These are phyloP conservation scores for Colletotrichum spinosum DNA, from an alignment of 2,329 filamentous ascomycete genomes.

Conservation along the genomic window DNA sequence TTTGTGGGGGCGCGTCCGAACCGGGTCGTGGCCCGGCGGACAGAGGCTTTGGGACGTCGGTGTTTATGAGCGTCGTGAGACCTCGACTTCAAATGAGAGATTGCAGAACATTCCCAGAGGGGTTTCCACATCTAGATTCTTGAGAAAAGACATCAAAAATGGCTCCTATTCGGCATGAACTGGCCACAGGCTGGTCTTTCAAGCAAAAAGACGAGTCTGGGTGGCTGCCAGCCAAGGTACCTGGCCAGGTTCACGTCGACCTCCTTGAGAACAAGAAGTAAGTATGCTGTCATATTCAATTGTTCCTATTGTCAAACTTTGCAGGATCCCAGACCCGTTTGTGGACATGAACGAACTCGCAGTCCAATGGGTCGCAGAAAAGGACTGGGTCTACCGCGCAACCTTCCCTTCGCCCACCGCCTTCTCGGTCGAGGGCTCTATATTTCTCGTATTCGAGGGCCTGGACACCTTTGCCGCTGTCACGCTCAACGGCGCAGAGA, in stretches of 20 bases:
- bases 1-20: constrained; percentile 21
- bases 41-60: background rate
- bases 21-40: constrained; percentile 12
- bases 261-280: constrained; percentile 51
- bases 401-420: constrained; percentile 43
- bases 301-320: too few relatives aligned
- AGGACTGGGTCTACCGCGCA: constrained; percentile 68
- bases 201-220: constrained; percentile 41
- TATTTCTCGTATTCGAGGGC: constrained; percentile 70
- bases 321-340: constrained; percentile 66
- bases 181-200: constrained; percentile 43
- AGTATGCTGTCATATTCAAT: background rate
- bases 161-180: constrained; percentile 6
- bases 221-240: constrained; percentile 49
- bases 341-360: constrained; percentile 70
- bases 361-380: constrained; percentile 72
- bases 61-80: constrained; percentile 1
- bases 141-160: constrained; percentile 6
- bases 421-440: constrained; percentile 33
- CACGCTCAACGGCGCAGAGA: constrained; percentile 62
- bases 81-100: background rate
- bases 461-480: constrained; percentile 74
- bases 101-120: background rate
- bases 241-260: constrained; percentile 53
- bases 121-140: background rate